Conservation (phyloP, 768 basidiomycete species). For the Kwoniella sp. region DNA sequence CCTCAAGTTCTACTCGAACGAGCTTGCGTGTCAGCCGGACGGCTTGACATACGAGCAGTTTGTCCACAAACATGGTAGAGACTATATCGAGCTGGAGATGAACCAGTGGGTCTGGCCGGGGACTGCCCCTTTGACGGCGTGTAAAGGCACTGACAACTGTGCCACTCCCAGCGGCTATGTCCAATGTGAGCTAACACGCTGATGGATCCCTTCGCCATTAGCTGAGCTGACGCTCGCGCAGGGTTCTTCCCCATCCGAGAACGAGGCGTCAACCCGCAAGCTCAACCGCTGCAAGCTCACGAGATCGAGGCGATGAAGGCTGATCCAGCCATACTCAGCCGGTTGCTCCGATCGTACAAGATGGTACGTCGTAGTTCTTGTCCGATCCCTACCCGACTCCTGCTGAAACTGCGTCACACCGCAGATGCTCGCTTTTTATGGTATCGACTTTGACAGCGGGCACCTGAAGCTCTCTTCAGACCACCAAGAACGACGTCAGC, state of each 20-base stretch:
- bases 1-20: conserved; percentile 32
- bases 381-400: not conserved
- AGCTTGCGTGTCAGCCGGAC: conserved; percentile 23
- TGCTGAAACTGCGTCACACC: not conserved
- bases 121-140: too few relatives aligned
- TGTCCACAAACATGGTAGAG: conserved; percentile 19
- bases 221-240: not conserved
- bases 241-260: conserved; percentile 48
- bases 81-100: conserved; percentile 34
- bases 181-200: conserved; percentile 23
- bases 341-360: conserved; percentile 32
- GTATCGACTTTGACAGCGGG: conserved; percentile 34
- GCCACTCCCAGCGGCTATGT: conserved; percentile 24
- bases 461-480: conserved; percentile 10
- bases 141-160: too few relatives aligned
- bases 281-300: conserved; percentile 33
- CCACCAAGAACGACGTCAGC: conserved; percentile 25
- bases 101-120: conserved; percentile 31
- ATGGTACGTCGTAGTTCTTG: conserved; percentile 24
- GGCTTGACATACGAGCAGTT: conserved; percentile 29
- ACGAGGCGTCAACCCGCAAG: conserved; percentile 40
- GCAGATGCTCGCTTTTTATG: conserved; percentile 39
- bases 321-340: conserved; percentile 19
- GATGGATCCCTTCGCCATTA: too few relatives aligned
- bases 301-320: conserved; percentile 32